Evolutionary conservation across 2,329 filamentous ascomycete genomes (phyloP).

Genomic region (Gnomoniopsis sp.): DNA sequence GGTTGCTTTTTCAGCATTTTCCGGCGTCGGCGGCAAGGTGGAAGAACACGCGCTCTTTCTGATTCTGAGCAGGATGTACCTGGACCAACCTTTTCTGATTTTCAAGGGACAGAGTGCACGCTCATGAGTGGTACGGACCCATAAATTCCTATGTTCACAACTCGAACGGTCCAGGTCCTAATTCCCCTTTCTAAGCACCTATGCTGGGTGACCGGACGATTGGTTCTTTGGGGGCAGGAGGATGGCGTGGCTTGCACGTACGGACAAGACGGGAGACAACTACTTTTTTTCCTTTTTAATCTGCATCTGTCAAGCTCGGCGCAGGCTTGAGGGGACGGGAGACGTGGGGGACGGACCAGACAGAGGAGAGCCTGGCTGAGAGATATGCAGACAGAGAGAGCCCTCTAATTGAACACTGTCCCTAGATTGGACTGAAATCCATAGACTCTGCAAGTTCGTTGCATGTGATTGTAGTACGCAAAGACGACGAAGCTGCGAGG

Average conservation of each 20-base stretch:
- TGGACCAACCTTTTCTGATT: background rate
- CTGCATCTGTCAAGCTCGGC: constrained; percentile 33
- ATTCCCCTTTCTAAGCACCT: no score
- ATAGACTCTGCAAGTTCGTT: no score
- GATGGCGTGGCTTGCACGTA: constrained; percentile 5
- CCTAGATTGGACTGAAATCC: no score
- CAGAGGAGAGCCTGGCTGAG: background rate
- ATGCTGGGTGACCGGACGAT: no score
- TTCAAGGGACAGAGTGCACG: background rate
- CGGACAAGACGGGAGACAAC: constrained; percentile 8
- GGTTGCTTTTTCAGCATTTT: constrained; percentile 13
- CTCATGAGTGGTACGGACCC: no score
- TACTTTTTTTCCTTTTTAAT: constrained; percentile 27
- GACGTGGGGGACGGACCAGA: background rate
- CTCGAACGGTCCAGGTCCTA: background rate
- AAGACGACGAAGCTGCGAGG: no score
- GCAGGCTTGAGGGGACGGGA: constrained; percentile 21
- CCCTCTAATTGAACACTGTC: background rate
- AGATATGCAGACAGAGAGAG: background rate
- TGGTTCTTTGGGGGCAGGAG: no score
- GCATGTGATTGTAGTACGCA: no score
- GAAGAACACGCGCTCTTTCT: constrained; percentile 6
- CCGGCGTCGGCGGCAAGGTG: constrained; percentile 15
- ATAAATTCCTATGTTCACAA: background rate
- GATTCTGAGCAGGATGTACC: background rate